Base-by-base conservation (phyloP, 2,329 filamentous ascomycete species). In the Tolypocladium ovalisporum region DNA sequence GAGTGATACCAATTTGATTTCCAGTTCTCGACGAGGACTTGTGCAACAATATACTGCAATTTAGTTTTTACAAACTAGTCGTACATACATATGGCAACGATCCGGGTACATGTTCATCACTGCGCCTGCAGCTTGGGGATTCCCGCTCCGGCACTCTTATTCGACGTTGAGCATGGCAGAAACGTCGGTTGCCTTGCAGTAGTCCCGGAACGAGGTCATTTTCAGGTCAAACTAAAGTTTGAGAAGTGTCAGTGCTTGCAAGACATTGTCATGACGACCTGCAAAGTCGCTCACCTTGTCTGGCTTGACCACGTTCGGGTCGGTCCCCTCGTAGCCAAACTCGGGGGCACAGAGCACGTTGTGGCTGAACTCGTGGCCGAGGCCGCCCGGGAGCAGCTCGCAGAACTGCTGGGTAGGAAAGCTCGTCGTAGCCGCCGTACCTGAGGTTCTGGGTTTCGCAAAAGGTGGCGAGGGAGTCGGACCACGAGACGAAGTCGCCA, bases 1-100 rank as follows among this genome's bases (percentile, higher is more conserved):
- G 37, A 29, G 57, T 58, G 59, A 62, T 61, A 55, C 49, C 56
- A 55, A 56, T 57, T 60, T 56, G 51, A 29, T 57, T 60, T 34
- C 29, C 29, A 17, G 49, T 27, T 17, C 6, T 27, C 52, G 19
- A 19, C 29, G 9, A 29, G 2, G 19, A 27, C 29, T 22, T 52
- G 8, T 49, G 29, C 3, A 34, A 13, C 35, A 5, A 6, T 52
- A 29, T 34, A 34, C 47, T 40, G 6, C 19, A 40, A 6, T 8
- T 17, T 6, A 40, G 6, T n/a, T n/a, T n/a, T n/a, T 40, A 5
- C 19, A 40, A 6, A 4, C 36, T 6, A 40, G 6, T n/a, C 8
- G 37, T 17, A 1, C 19, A 40, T 40, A 7, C 7, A 40, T 40
- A 40, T 40, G n/a, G n/a, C n/a, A n/a, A n/a, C n/a, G n/a, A n/a